Conservation (phyloP, 139 green algal species). For the Haematococcus lacustris region DNA sequence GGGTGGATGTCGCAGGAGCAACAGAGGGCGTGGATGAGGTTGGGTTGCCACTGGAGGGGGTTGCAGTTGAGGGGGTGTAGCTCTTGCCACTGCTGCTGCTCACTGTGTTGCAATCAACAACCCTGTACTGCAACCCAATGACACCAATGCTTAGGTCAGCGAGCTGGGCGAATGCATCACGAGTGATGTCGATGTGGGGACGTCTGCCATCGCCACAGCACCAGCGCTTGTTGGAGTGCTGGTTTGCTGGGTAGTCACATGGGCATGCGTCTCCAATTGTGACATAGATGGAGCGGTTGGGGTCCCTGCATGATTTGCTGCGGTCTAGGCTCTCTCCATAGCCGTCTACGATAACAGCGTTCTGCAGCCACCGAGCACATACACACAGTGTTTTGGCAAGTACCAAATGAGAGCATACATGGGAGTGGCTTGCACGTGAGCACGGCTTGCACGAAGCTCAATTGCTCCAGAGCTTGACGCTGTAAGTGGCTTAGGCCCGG, state of each 20-base stretch:
- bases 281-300: conserved; percentile 4
- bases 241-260: conserved; percentile 12
- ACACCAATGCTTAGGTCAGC: conserved; percentile 16
- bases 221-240: conserved; percentile 18
- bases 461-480: not conserved
- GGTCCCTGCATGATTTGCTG: no score
- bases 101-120: conserved; percentile 19
- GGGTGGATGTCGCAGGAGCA: no score
- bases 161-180: conserved; percentile 13
- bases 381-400: no score
- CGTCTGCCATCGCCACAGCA: conserved; percentile 19
- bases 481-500: not conserved
- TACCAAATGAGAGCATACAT: not conserved
- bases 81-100: no score
- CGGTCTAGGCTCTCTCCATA: no score
- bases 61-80: no score
- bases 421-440: not conserved
- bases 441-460: not conserved
- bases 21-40: no score
- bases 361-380: no score
- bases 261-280: no score
- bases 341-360: no score
- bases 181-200: conserved; percentile 20
- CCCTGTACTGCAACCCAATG: conserved; percentile 12
- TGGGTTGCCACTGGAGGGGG: no score